Evolutionary conservation across 768 basidiomycete genomes (phyloP).

Genomic region (Mycena venus): DNA sequence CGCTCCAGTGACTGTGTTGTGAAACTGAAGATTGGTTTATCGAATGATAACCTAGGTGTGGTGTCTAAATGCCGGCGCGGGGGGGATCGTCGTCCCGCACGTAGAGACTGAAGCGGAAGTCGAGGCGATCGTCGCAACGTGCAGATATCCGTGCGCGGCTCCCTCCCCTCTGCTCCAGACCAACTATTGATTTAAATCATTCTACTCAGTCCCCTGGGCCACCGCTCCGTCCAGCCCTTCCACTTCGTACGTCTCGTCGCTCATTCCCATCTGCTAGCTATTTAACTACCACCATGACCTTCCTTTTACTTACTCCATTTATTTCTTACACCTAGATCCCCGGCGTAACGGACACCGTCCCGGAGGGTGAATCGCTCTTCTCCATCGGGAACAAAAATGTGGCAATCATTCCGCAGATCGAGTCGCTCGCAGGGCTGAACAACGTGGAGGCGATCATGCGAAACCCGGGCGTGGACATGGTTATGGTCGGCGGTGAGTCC

Average conservation of each 20-base stretch:
- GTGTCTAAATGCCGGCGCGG: slow-evolving; percentile 22
- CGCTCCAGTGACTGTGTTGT: neutral
- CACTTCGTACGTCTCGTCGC: neutral
- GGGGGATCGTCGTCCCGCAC: slow-evolving; percentile 23
- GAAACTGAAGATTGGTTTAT: neutral
- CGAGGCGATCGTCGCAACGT: neutral
- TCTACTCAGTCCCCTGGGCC: slow-evolving; percentile 7
- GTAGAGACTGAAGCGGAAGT: slow-evolving; percentile 18
- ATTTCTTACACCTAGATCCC: neutral
- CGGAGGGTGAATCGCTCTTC: neutral
- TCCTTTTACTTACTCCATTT: too few relatives aligned
- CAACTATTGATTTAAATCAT: neutral
- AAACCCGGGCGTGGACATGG: neutral
- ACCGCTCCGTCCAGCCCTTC: slow-evolving; percentile 23
- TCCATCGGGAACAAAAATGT: slow-evolving; percentile 21
- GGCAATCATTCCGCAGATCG: slow-evolving; percentile 24
- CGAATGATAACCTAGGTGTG: neutral
- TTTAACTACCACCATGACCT: too few relatives aligned
- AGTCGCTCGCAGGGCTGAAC: neutral
- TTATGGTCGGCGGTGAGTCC: slow-evolving; percentile 14
- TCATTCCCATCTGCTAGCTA: neutral
- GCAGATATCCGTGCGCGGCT: slow-evolving; percentile 10
- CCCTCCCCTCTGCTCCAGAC: neutral
- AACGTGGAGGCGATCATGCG: slow-evolving; percentile 19
- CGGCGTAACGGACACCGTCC: slow-evolving; percentile 3